These are phyloP conservation scores for Polytrichum commune DNA, from an alignment of 225 moss, liverwort and hornwort genomes.

Conservation along the genomic window DNA sequence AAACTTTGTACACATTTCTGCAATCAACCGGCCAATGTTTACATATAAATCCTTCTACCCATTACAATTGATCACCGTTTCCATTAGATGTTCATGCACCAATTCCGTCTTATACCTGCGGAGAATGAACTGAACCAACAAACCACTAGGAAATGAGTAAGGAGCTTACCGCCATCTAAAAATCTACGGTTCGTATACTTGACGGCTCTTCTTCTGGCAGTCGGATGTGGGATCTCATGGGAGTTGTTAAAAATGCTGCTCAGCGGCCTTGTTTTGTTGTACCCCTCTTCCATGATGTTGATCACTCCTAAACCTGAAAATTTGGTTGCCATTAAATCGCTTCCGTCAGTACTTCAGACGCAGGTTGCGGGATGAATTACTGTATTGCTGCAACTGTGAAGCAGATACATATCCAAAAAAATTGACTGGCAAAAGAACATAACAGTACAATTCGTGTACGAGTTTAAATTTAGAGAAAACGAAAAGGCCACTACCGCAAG, in stretches of 20 bases:
- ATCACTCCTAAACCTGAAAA: constrained; percentile 19
- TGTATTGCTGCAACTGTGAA: too few species aligned
- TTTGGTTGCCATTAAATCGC: too few species aligned
- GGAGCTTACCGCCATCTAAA: constrained; percentile 48
- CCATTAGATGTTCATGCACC: constrained; percentile 41
- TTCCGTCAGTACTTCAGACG: too few species aligned
- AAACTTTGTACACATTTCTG: constrained; percentile 76
- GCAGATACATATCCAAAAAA: too few species aligned
- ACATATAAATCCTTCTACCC: constrained; percentile 57
- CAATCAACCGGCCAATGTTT: constrained; percentile 60
- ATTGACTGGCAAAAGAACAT: too few species aligned
- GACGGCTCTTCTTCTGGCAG: constrained; percentile 32
- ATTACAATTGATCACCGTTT: constrained; percentile 26
- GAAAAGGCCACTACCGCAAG: too few species aligned
- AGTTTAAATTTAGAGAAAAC: too few species aligned
- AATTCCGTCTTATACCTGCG: constrained; percentile 46
- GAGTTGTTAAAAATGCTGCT: not conserved
- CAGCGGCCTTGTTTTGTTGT: constrained; percentile 13
- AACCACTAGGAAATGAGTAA: constrained; percentile 14
- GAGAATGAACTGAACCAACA: constrained; percentile 32
- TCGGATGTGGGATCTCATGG: constrained; percentile 10
- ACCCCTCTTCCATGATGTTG: constrained; percentile 4
- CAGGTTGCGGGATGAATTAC: too few species aligned
- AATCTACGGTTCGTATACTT: constrained; percentile 52
- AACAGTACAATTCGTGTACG: too few species aligned